Base-by-base conservation (phyloP, 2,329 filamentous ascomycete genomes). In the Colletotrichum truncatum region DNA sequence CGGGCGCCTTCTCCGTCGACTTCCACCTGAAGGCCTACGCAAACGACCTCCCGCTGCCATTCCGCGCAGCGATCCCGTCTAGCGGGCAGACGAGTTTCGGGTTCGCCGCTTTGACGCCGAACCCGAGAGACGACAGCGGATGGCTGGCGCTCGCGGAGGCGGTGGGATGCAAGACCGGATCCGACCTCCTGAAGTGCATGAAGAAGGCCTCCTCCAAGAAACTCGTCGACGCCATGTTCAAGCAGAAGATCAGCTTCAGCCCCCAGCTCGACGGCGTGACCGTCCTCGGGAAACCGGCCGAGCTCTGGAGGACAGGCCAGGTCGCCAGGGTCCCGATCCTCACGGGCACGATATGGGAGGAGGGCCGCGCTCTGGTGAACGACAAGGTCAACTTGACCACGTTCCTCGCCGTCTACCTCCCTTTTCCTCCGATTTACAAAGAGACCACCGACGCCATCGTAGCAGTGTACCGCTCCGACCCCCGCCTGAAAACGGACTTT, bases 41-140 rank as follows among this genome's bases (percentile, higher is more conserved):
- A 7, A 41, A 59, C 12, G 46, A 38, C 12, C 6, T 55, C 0
- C 60, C 68, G 3, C 67, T 64, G 4, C 70, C 70, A 0, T 76
- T 75, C 32, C 72, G 69, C 3, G 74, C 55, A 1, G 73, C 66
- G 3, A 71, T 72, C 67, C 70, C 72, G 66, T 73, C 68, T n/a
- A 74, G 72, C 51, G 74, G 74, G 3, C 72, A 76, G 34, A 69
- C 68, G 56, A 73, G 72, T 2, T 69, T 75, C 18, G 71, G 73
- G 1, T 25, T 68, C 1, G 64, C 72, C 4, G 62, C 69, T 4
- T 58, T 36, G 3, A 59, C 65, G 0, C 51, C 49, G n/a, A n/a
- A n/a, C 4, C 26, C 67, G 3, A 45, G 46, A 1, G 52, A 70
- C 4, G 63, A 53, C 0, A n/a, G n/a, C 14, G 28, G 48, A 11